phyloP scores from a whole-genome alignment of 768 basidiomycete species.

The Lactarius vividus region DNA sequence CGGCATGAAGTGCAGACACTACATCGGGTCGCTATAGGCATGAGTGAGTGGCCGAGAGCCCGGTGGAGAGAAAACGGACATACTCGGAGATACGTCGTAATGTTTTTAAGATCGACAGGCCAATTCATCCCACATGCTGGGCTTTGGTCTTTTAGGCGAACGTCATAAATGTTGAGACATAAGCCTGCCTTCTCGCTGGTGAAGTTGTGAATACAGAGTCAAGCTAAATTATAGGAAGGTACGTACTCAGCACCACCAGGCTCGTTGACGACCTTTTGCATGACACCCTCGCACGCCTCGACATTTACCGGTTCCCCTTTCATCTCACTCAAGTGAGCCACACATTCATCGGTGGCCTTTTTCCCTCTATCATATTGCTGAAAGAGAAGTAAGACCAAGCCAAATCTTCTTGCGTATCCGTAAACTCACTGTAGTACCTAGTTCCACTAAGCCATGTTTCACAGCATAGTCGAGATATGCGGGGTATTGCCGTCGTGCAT shows the following conservation, averaged over 20 bases:
- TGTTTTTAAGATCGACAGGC: constrained; percentile 79
- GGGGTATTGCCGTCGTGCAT: constrained; percentile 83
- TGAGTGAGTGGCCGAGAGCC: not conserved
- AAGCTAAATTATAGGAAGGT: not conserved
- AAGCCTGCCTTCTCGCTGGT: constrained; percentile 57
- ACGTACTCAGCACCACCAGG: constrained; percentile 16
- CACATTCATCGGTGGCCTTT: constrained; percentile 57
- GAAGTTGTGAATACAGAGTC: constrained; percentile 38
- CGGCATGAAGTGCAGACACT: constrained; percentile 77
- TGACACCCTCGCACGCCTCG: constrained; percentile 56
- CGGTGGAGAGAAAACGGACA: constrained; percentile 32
- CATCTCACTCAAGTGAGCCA: constrained; percentile 42
- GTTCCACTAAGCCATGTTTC: constrained; percentile 73
- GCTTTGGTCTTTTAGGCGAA: constrained; percentile 77
- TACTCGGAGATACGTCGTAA: constrained; percentile 80
- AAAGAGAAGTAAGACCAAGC: not conserved
- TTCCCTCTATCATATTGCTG: constrained; percentile 65
- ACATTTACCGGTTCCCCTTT: constrained; percentile 57
- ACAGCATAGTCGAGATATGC: constrained; percentile 85
- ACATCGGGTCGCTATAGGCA: constrained; percentile 71
- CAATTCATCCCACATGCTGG: constrained; percentile 98
- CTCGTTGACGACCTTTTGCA: constrained; percentile 40
- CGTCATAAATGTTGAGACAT: constrained; percentile 95
- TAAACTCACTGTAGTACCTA: constrained; percentile 58
- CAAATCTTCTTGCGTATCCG: not conserved